Percentiles rank a stretch among this genome's conserved stretches.
Evolutionary conservation across 768 basidiomycete species (phyloP).

Genomic region (Strobilomyces confusus): DNA sequence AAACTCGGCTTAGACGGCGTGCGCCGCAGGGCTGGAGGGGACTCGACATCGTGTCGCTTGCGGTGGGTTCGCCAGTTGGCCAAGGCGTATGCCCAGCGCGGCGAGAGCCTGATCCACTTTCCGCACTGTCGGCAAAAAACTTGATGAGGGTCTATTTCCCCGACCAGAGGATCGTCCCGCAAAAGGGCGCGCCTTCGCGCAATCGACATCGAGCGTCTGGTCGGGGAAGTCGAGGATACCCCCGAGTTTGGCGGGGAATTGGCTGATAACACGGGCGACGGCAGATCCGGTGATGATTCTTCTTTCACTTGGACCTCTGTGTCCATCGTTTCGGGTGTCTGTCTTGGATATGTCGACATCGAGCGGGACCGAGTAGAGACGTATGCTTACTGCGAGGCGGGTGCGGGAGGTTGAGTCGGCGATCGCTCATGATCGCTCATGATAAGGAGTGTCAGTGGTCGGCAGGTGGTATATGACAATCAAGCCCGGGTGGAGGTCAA

Average conservation of each 20-base stretch:
- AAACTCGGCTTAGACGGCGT: slow-evolving; percentile 17
- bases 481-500: slow-evolving; percentile 4
- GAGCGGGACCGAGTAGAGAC: neutral
- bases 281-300: neutral
- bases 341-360: slow-evolving; percentile 16
- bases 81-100: slow-evolving; percentile 37
- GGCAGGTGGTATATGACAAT: slow-evolving; percentile 13
- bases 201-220: slow-evolving; percentile 26
- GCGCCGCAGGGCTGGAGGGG: slow-evolving; percentile 13
- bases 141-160: slow-evolving; percentile 46
- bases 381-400: slow-evolving; percentile 15
- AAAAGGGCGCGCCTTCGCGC: slow-evolving; percentile 49
- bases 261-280: slow-evolving; percentile 8
- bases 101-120: slow-evolving; percentile 57
- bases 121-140: slow-evolving; percentile 60
- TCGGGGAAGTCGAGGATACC: slow-evolving; percentile 2
- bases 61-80: slow-evolving; percentile 56
- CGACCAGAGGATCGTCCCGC: slow-evolving; percentile 49
- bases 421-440: slow-evolving; percentile 25
- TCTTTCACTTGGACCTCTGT: slow-evolving; percentile 13
- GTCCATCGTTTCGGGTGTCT: neutral
- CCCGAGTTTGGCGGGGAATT: neutral
- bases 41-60: slow-evolving; percentile 42
- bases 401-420: neutral
- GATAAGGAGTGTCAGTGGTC: slow-evolving; percentile 29